Evolutionary conservation across 2,329 filamentous ascomycete species (phyloP).

Genomic region (Delphinella strobiligena): DNA sequence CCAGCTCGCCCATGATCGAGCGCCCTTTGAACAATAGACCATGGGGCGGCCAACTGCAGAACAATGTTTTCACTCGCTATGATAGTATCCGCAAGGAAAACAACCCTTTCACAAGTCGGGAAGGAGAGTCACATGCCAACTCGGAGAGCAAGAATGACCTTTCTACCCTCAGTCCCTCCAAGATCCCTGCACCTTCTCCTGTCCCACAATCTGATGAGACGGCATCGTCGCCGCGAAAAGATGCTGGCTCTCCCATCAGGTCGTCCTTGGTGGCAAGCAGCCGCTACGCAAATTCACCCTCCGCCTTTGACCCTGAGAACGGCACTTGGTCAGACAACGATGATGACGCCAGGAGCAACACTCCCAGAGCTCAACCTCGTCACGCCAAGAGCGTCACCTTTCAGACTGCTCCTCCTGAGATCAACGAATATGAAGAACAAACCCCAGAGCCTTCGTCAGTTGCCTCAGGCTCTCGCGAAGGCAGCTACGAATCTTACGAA

Average conservation of each 20-base stretch:
- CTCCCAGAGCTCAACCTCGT: constrained; percentile 59
- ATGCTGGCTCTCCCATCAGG: constrained; percentile 69
- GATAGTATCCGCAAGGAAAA: constrained; percentile 33
- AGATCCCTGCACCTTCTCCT: constrained; percentile 16
- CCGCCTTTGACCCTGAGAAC: constrained; percentile 53
- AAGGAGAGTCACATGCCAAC: constrained; percentile 39
- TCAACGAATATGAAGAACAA: constrained; percentile 97
- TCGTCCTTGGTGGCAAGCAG: constrained; percentile 66
- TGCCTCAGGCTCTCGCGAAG: constrained; percentile 79
- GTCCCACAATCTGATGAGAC: background rate
- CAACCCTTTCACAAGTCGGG: constrained; percentile 18
- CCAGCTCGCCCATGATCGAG: constrained; percentile 64
- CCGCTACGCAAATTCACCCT: constrained; percentile 47
- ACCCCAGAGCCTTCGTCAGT: constrained; percentile 92
- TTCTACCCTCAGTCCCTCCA: constrained; percentile 42
- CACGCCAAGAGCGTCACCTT: constrained; percentile 97
- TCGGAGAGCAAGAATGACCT: constrained; percentile 29
- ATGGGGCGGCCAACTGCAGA: constrained; percentile 50
- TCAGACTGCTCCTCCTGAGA: constrained; percentile 79
- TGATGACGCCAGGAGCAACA: constrained; percentile 48
- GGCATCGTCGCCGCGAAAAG: constrained; percentile 42
- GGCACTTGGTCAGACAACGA: constrained; percentile 53
- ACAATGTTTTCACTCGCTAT: constrained; percentile 54
- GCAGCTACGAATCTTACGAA: constrained; percentile 75
- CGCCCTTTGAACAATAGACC: constrained; percentile 60